Conservation (phyloP, 1,284 basidiomycete genomes). For the Malassezia sp. region DNA sequence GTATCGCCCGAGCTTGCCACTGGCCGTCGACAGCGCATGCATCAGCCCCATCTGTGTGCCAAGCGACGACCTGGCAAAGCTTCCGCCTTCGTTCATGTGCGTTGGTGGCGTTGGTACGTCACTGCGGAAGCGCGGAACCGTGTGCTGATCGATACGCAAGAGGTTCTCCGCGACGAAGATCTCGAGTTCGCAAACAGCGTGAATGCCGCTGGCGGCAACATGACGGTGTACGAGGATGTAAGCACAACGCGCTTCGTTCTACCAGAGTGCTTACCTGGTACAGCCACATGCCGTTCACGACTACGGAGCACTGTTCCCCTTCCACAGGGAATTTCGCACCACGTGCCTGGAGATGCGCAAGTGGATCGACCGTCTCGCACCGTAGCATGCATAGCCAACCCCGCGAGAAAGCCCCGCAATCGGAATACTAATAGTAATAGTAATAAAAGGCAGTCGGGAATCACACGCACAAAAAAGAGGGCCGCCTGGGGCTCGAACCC, state of each 20-base stretch:
- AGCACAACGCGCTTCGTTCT: no score
- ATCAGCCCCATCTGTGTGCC: not conserved
- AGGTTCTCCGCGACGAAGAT: slow-evolving; percentile 6
- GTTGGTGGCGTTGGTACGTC: slow-evolving; percentile 5
- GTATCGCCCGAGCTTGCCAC: not conserved
- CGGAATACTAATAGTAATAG: not conserved
- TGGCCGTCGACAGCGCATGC: not conserved
- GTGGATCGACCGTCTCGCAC: not conserved
- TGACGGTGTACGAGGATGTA: not conserved
- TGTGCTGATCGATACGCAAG: no score
- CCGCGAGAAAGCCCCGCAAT: no score
- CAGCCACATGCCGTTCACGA: slow-evolving; percentile 1
- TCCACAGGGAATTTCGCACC: not conserved
- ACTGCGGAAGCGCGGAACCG: no score
- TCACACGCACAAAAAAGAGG: not conserved
- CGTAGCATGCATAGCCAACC: no score
- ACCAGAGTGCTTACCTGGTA: no score
- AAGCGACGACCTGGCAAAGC: not conserved
- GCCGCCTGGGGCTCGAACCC: slow-evolving; percentile 22
- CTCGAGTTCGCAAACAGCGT: not conserved
- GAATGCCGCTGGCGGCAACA: not conserved
- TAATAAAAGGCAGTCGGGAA: not conserved
- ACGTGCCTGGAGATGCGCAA: not conserved
- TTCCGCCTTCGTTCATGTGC: slow-evolving; percentile 1
- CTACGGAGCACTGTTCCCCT: slow-evolving; percentile 5